Base-by-base conservation (phyloP, 371 early-diverging fungal genomes). In the Phascolomyces articulosus region DNA sequence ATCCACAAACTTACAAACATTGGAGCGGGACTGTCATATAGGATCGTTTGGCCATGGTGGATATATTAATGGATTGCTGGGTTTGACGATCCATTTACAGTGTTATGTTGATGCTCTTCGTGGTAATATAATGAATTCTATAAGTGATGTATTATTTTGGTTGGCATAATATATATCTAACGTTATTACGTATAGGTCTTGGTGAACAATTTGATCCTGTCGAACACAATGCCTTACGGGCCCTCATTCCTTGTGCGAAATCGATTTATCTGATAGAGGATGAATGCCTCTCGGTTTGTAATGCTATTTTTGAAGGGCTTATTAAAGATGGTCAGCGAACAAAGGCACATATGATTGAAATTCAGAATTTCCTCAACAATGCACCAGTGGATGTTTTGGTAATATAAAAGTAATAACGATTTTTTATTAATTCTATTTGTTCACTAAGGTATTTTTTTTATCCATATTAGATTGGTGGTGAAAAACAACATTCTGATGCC, bases 21-120 rank as follows among this genome's bases (percentile, higher is more conserved):
- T 66, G 20, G 66, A 66, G 48, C 47, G 48, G n/a, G 38, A 29
- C 18, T 66, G 62, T 13, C 60, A 66, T 57, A 40, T 57, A 27
- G 62, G 58, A 15, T 56, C 59, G 18, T 66, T 61, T 56, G 55
- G 56, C 13, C 60, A 57, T 53, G 16, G 41, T 4, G 8, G 47
- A 11, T 61, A 61, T 61, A 38, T 31, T 15, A 15, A 47, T 34
- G 61, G 66, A 1, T n/a, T 60, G 40, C 55, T 60, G 15, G 40
- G 57, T 29, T 41, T 62, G 26, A 31, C 49, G 2, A n/a, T 41
- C 10, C 26, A 60, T 11, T 38, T 66, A 9, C 47, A 55, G 55
- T 56, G 60, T 20, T 57, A 61, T n/a, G 15, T 62, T 24, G 66
- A 47, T 2, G 44, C 47, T 1, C 38, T 66, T 18, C 34, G 41